A percentile compares a stretch with the other conserved stretches of the same genome.
Conservation (phyloP, 257 asterid species). For the Mentha longifolia region DNA sequence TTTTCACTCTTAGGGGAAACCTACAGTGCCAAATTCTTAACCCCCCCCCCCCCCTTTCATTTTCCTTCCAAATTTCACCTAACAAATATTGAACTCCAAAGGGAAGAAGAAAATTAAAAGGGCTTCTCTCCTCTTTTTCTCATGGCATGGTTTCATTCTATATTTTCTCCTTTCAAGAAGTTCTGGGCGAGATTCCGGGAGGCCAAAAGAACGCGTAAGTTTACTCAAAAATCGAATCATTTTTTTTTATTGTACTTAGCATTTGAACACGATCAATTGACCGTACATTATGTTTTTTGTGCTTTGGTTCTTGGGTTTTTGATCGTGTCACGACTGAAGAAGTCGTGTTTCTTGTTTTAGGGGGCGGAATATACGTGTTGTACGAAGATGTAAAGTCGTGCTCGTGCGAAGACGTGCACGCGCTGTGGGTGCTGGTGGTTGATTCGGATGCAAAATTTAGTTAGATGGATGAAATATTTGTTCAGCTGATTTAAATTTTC, state of each 20-base stretch:
- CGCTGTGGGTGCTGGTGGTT: constrained; percentile 62
- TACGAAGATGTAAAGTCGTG: constrained; percentile 72
- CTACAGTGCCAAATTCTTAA: constrained; percentile 30
- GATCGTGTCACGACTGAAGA: background rate
- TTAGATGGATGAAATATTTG: background rate
- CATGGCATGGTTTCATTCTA: constrained; percentile 63
- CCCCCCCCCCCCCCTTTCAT: constrained; percentile 6
- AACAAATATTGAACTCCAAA: constrained; percentile 29
- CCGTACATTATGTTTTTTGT: background rate
- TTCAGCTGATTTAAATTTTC: background rate
- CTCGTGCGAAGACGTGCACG: constrained; percentile 77
- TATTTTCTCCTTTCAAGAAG: constrained; percentile 58
- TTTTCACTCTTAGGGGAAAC: constrained; percentile 32
- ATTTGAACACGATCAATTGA: too few relatives aligned
- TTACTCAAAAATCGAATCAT: background rate
- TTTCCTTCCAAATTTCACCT: constrained; percentile 41
- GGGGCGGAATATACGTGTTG: constrained; percentile 53
- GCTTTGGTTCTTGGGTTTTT: background rate
- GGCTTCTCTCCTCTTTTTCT: constrained; percentile 1
- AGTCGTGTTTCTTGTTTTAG: constrained; percentile 34
- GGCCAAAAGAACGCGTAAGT: constrained; percentile 45
- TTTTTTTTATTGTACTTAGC: too few relatives aligned
- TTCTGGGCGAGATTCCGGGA: constrained; percentile 47
- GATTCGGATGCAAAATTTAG: constrained; percentile 46
- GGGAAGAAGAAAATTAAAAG: background rate